Conservation (phyloP, 441 rosid genomes). For the Breynia disticha region DNA sequence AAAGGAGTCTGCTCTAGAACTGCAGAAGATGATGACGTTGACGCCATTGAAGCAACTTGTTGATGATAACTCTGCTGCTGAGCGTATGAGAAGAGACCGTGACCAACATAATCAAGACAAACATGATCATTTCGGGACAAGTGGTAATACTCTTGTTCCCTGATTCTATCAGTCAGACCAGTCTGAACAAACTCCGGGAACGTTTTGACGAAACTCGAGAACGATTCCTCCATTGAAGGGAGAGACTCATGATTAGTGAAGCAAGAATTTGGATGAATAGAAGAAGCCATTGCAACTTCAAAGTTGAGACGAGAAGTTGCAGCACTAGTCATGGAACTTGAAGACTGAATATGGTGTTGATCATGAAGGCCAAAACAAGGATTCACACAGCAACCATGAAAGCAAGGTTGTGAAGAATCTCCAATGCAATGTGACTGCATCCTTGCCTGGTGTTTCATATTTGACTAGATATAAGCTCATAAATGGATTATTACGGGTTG, state of each 20-base stretch:
- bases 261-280: conserved; percentile 31
- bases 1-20: conserved; percentile 18
- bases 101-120: conserved; percentile 55
- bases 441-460: neutral
- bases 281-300: conserved; percentile 24
- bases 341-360: conserved; percentile 13
- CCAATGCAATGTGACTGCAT: conserved; percentile 34
- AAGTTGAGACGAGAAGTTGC: conserved; percentile 38
- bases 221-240: conserved; percentile 47
- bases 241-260: conserved; percentile 90
- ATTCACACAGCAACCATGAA: conserved; percentile 44
- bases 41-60: conserved; percentile 19
- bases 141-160: conserved; percentile 54
- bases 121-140: conserved; percentile 40
- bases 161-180: conserved; percentile 43
- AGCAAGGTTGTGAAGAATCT: conserved; percentile 39
- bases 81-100: conserved; percentile 68
- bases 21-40: conserved; percentile 14
- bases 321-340: conserved; percentile 15
- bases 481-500: neutral
- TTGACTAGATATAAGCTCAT: neutral
- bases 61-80: conserved; percentile 26
- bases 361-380: conserved; percentile 31
- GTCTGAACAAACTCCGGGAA: conserved; percentile 53
- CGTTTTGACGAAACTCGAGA: conserved; percentile 36